Evolutionary conservation across 805 yeast species (phyloP).

Genomic region (Kuraishia piskuri): DNA sequence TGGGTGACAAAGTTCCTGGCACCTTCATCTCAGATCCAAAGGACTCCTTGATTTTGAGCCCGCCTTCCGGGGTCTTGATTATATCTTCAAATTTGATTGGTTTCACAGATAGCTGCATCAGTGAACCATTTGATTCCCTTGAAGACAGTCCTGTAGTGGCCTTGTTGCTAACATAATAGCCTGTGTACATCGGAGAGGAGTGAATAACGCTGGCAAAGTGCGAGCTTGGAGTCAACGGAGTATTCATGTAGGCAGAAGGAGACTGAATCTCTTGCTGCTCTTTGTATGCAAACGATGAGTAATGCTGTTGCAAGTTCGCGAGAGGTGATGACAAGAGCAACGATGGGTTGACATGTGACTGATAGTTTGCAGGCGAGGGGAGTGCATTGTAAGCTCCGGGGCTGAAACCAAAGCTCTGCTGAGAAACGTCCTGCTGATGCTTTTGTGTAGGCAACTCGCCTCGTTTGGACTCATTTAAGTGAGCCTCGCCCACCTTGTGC

Average conservation of each 20-base stretch:
- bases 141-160: constrained; percentile 5
- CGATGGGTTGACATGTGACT: constrained; percentile 4
- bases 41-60: constrained; percentile 8
- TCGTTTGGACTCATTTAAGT: neutral
- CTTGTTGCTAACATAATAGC: constrained; percentile 18
- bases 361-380: neutral
- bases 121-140: neutral
- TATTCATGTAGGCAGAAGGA: constrained; percentile 2
- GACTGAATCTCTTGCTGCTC: neutral
- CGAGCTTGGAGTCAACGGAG: constrained; percentile 20
- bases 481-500: neutral
- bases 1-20: neutral
- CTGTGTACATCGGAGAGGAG: constrained; percentile 25
- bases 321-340: constrained; percentile 5
- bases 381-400: neutral
- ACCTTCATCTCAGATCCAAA: neutral
- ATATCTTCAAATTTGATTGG: constrained; percentile 16
- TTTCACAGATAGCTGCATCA: constrained; percentile 1
- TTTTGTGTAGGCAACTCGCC: neutral
- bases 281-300: neutral
- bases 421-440: neutral
- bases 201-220: constrained; percentile 23
- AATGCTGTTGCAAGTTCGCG: neutral
- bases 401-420: neutral
- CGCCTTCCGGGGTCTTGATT: constrained; percentile 10